Conservation (phyloP, 139 green algal species). For the Eudorina sp. region DNA sequence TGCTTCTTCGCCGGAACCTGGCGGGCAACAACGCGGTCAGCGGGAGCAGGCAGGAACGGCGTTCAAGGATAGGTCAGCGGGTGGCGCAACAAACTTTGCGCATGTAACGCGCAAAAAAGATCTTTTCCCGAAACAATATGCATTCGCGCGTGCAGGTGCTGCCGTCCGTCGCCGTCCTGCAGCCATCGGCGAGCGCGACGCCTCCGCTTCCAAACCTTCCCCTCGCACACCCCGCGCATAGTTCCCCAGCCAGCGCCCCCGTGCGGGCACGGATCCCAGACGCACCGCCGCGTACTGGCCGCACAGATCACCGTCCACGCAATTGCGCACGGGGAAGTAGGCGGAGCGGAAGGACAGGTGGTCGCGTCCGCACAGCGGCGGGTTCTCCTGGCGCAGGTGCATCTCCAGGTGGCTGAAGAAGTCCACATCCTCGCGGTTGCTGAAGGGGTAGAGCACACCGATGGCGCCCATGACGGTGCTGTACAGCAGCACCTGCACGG, state of each 20-base stretch:
- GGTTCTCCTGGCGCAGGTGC: constrained; percentile 96
- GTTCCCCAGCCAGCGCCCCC: no score
- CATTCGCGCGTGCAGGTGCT: no score
- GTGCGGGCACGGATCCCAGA: no score
- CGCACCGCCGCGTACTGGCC: constrained; percentile 85
- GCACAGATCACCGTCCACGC: constrained; percentile 97
- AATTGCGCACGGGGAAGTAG: constrained; percentile 96
- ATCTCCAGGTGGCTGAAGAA: constrained; percentile 99
- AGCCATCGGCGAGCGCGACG: no score
- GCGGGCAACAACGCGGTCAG: neutral
- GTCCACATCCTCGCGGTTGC: constrained; percentile 89
- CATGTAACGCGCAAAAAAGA: no score
- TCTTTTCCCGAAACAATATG: no score
- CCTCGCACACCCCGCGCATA: neutral
- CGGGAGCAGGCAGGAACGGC: no score
- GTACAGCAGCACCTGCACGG: constrained; percentile 83
- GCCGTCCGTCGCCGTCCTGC: no score
- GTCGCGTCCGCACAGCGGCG: constrained; percentile 91
- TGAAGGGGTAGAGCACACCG: constrained; percentile 93
- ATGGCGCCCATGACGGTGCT: constrained; percentile 89
- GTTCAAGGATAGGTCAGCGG: no score
- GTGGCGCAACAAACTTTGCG: no score
- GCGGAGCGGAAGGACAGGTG: constrained; percentile 92
- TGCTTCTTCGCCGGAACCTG: constrained; percentile 83
- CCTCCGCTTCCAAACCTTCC: no score